Conservation (phyloP, 2,329 filamentous ascomycete genomes). For the Leptosphaerulina australis region DNA sequence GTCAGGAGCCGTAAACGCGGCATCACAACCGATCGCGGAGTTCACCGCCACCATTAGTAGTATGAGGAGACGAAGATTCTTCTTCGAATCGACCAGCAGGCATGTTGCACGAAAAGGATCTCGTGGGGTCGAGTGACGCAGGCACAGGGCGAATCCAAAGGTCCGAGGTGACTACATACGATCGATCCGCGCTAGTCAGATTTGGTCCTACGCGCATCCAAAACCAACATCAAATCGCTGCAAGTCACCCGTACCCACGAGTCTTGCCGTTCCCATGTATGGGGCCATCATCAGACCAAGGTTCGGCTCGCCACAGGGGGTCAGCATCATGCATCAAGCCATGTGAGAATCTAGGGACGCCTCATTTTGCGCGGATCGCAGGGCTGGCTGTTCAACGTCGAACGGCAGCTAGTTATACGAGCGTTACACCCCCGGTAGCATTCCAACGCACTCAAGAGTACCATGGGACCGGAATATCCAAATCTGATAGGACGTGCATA, state of each 20-base stretch:
- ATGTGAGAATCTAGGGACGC: slow-evolving; percentile 6
- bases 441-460: slow-evolving; percentile 14
- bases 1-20: slow-evolving; percentile 10
- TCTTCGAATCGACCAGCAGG: slow-evolving; percentile 13
- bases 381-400: slow-evolving; percentile 12
- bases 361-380: slow-evolving; percentile 10
- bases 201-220: slow-evolving; percentile 9
- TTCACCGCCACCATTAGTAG: slow-evolving; percentile 10
- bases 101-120: slow-evolving; percentile 14
- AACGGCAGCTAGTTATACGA: slow-evolving; percentile 17
- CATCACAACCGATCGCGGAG: slow-evolving; percentile 3
- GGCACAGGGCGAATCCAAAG: slow-evolving; percentile 14
- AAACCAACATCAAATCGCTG: slow-evolving; percentile 7
- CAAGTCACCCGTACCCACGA: slow-evolving; percentile 14
- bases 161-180: slow-evolving; percentile 5
- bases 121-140: slow-evolving; percentile 18
- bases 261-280: slow-evolving; percentile 10
- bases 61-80: slow-evolving; percentile 16
- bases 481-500: slow-evolving; percentile 15
- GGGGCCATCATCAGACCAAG: slow-evolving; percentile 14
- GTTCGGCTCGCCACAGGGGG: slow-evolving; percentile 7
- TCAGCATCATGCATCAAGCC: slow-evolving; percentile 6
- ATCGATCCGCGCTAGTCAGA: slow-evolving; percentile 7
- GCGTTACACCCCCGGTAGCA: slow-evolving; percentile 19
- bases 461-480: slow-evolving; percentile 15